Conservation (phyloP, 2,329 filamentous ascomycete genomes). For the Cladosporium sp. region DNA sequence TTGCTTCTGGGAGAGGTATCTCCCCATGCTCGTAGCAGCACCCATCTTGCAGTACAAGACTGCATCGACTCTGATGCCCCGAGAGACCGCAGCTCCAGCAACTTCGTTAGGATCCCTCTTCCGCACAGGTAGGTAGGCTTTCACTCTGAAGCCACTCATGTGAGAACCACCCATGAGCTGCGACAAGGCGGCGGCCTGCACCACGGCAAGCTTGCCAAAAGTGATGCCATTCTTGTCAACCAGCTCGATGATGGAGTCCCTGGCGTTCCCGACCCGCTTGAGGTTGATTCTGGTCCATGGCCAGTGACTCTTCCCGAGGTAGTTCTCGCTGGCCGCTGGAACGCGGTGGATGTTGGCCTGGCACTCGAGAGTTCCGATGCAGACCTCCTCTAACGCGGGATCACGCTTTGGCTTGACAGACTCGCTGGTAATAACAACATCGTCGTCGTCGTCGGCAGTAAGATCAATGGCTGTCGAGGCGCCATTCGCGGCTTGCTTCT, state of each 20-base stretch:
- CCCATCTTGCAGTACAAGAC: constrained; percentile 77
- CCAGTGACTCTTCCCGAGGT: constrained; percentile 48
- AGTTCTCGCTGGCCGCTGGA: constrained; percentile 23
- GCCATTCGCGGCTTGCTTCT: constrained; percentile 33
- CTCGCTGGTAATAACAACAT: constrained; percentile 21
- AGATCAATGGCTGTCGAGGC: constrained; percentile 45
- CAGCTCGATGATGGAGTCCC: constrained; percentile 62
- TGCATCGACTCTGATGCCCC: constrained; percentile 64
- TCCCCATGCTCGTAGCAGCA: constrained; percentile 65
- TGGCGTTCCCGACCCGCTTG: constrained; percentile 50
- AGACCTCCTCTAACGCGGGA: constrained; percentile 21
- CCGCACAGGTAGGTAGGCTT: constrained; percentile 69
- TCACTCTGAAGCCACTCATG: constrained; percentile 65
- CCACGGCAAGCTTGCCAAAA: constrained; percentile 74
- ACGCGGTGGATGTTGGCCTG: constrained; percentile 26
- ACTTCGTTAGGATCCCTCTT: constrained; percentile 64
- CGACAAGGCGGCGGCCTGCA: constrained; percentile 66
- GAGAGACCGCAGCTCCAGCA: constrained; percentile 62
- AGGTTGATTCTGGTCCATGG: constrained; percentile 74
- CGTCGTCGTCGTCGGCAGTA: constrained; percentile 44
- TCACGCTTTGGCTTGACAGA: constrained; percentile 15
- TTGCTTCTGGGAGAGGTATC: constrained; percentile 63
- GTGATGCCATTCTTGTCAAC: constrained; percentile 69
- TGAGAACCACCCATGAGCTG: constrained; percentile 64
- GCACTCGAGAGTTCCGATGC: constrained; percentile 28